Percentiles rank a stretch among this genome's conserved stretches.
These are phyloP conservation scores for Leonotis leonurus DNA, from an alignment of 257 asterid genomes.

Conservation along the genomic window DNA sequence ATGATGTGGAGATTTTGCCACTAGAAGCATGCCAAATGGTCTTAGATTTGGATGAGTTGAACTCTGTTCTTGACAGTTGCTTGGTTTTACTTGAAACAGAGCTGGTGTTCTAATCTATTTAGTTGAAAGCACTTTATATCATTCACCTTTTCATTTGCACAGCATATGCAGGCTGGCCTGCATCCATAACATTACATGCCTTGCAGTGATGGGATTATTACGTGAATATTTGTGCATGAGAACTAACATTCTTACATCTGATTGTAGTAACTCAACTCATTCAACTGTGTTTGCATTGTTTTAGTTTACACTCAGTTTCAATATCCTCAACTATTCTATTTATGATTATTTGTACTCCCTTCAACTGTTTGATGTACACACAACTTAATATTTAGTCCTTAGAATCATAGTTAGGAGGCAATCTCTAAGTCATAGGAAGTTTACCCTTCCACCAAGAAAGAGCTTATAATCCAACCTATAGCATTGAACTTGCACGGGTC, in stretches of 20 bases:
- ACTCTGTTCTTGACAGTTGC: conserved; percentile 15
- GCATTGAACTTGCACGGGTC: neutral
- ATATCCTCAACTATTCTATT: neutral
- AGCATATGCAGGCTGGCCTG: conserved; percentile 92
- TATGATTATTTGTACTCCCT: neutral
- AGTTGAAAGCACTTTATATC: conserved; percentile 81
- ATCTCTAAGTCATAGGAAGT: neutral
- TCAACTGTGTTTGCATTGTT: neutral
- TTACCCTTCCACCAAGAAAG: neutral
- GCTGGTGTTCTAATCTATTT: conserved; percentile 63
- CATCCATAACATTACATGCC: conserved; percentile 65
- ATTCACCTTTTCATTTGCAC: conserved; percentile 69
- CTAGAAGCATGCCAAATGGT: neutral
- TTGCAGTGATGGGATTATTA: conserved; percentile 71
- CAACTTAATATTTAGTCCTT: neutral
- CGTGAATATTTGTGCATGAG: conserved; percentile 81
- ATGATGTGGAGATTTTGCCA: neutral
- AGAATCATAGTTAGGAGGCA: neutral
- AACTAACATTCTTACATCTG: neutral
- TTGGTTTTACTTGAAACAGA: conserved; percentile 35
- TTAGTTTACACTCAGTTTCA: neutral
- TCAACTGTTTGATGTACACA: neutral
- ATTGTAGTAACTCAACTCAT: neutral
- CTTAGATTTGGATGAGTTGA: neutral
- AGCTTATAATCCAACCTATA: neutral